Evolutionary conservation across 2,329 filamentous ascomycete species (phyloP), one percentile per base, ranked within the genome.

Genomic region (Proliferodiscus dingleyae): DNA sequence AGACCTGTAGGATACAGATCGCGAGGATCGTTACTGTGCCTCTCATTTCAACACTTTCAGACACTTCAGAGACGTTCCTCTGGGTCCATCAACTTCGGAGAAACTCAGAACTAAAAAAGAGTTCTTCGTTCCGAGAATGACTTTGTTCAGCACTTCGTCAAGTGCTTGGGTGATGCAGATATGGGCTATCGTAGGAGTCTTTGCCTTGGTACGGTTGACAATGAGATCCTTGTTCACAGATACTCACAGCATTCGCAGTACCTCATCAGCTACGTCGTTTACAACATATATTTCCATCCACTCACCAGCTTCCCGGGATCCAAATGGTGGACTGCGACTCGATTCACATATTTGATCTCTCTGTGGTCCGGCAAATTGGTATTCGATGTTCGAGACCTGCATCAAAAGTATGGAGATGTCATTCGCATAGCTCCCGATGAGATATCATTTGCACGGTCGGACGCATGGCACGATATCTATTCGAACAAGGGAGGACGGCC

Each of bases 401-500:
- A 61, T 36, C 46, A 56, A 4, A 41, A 54, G 21, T 61, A 63
- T 33, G 60, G 61, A 15, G 44, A 46, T 7, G 43, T 62, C 6
- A 52, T 66, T 2, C 61, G 62, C 4, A 30, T 64, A 3, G 48
- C 52, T 1, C 58, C 58, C 1, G 56, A 62, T 11, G 59, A 64
- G 45, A 46, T 66, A 4, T 58, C 59, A 24, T 63, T 47, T 19
- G 34, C 34, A 2, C 19, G 30, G 13, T 7, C 22, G 9, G 26
- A 24, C 11, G 45, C 45, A 11, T 47, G 45, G 45, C 23, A 28
- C 23, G 45, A 47, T 16, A 47, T 47, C 13, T 47, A 24, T 38
- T n/a, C 10, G 7, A n/a, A 10, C 5, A 18, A 32, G 9, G 30
- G 19, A 10, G 32, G 32, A 6, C 41, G 37, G 18, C 8, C 15